Percentiles rank a stretch among this genome's conserved stretches.
Conservation (phyloP, 305 asterid species). For the Fraxinus paxiana region DNA sequence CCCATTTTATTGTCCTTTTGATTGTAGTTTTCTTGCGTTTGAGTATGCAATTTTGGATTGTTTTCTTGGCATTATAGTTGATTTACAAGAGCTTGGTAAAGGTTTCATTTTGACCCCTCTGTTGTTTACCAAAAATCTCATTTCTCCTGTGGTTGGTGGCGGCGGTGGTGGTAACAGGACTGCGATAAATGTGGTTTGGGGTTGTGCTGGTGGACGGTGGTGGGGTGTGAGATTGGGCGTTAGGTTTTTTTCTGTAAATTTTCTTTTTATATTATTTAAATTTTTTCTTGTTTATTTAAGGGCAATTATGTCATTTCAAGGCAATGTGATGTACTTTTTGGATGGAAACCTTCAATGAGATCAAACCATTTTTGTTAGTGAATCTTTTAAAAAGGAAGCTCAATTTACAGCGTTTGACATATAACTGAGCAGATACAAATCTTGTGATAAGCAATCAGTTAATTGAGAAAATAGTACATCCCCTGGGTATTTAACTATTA, state of each 20-base stretch:
- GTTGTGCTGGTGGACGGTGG: neutral
- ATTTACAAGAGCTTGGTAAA: neutral
- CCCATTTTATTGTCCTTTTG: constrained; percentile 36
- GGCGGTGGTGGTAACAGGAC: neutral
- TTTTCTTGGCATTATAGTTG: neutral
- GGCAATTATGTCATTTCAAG: neutral
- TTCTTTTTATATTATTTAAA: neutral
- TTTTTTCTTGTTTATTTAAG: neutral
- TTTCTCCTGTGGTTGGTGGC: neutral
- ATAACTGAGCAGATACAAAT: neutral
- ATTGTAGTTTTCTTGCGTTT: neutral
- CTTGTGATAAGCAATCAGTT: neutral
- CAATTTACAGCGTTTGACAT: neutral
- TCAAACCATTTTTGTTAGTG: neutral
- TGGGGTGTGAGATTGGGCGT: neutral
- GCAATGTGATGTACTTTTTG: neutral
- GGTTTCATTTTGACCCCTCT: neutral
- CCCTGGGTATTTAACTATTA: neutral
- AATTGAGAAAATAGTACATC: neutral
- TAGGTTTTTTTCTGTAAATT: neutral
- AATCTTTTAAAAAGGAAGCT: neutral
- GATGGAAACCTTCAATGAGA: neutral
- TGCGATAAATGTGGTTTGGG: neutral
- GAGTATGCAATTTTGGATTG: neutral
- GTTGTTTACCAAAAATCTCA: neutral